Percentiles rank a stretch among this genome's conserved stretches.
Evolutionary conservation across 2,329 filamentous ascomycete species (phyloP).

Genomic region (Thermoascus crustaceus): DNA sequence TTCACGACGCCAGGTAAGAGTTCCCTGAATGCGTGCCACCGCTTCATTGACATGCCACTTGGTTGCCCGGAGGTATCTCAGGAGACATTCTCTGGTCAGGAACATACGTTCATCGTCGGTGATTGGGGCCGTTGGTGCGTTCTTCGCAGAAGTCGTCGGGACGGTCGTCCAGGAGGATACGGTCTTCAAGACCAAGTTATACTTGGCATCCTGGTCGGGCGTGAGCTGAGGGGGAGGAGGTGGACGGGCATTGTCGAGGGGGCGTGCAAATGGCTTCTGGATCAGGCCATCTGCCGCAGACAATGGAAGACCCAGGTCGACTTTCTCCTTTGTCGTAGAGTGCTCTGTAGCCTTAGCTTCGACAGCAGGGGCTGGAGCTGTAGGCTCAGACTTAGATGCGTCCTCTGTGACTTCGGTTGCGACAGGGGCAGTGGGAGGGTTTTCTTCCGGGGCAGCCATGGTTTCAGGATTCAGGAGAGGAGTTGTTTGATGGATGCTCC

Average conservation of each 20-base stretch:
- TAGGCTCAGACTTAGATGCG: not conserved
- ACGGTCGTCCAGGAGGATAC: slow-evolving; percentile 65
- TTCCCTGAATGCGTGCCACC: slow-evolving; percentile 68
- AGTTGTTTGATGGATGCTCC: no score
- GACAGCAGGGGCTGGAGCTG: slow-evolving; percentile 7
- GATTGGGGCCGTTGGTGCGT: slow-evolving; percentile 53
- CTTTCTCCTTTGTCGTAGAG: slow-evolving; percentile 7
- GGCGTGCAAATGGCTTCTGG: slow-evolving; percentile 52
- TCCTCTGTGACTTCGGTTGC: no score
- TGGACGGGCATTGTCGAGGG: slow-evolving; percentile 52
- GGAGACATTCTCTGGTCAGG: slow-evolving; percentile 83
- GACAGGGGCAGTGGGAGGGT: no score
- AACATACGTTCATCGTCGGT: slow-evolving; percentile 77
- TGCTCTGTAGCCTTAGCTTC: slow-evolving; percentile 5
- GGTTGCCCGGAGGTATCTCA: slow-evolving; percentile 86
- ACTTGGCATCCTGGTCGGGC: slow-evolving; percentile 71
- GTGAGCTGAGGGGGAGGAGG: slow-evolving; percentile 54
- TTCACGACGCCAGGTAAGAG: slow-evolving; percentile 80
- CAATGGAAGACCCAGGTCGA: slow-evolving; percentile 25
- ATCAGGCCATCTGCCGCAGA: slow-evolving; percentile 34
- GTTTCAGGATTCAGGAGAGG: no score
- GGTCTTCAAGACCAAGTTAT: slow-evolving; percentile 63
- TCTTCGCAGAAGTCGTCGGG: slow-evolving; percentile 54
- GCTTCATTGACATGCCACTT: slow-evolving; percentile 78
- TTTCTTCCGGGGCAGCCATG: not conserved